Evolutionary conservation across 192 early-diverging fungal species (phyloP).

Genomic region (Gamsiella multidivaricata): DNA sequence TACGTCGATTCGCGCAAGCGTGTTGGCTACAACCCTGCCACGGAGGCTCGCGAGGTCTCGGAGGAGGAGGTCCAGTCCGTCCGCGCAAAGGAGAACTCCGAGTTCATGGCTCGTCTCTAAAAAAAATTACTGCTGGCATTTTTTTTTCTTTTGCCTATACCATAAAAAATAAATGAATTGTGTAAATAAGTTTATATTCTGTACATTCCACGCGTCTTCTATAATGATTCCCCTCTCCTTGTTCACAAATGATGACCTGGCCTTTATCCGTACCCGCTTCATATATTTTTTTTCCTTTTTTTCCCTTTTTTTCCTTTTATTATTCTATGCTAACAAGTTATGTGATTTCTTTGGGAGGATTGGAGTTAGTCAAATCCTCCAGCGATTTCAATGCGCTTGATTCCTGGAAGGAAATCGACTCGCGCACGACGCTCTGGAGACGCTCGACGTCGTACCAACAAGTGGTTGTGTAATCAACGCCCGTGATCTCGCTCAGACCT

Average conservation of each 20-base stretch:
- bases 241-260: too few species aligned
- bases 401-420: constrained; percentile 49
- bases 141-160: neutral
- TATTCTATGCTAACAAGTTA: neutral
- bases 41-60: constrained; percentile 68
- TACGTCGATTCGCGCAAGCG: constrained; percentile 52
- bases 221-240: too few species aligned
- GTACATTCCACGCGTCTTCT: too few species aligned
- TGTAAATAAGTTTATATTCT: too few species aligned
- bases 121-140: too few species aligned
- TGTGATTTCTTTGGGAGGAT: constrained; percentile 12
- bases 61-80: constrained; percentile 67
- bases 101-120: constrained; percentile 56
- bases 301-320: neutral
- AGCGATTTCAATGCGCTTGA: constrained; percentile 35
- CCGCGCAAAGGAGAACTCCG: constrained; percentile 54
- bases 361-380: constrained; percentile 40
- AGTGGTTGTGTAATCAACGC: constrained; percentile 53
- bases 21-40: constrained; percentile 69
- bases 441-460: constrained; percentile 53
- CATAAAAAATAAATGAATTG: too few species aligned
- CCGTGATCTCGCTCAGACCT: constrained; percentile 38
- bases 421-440: constrained; percentile 48
- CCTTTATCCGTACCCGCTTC: neutral
- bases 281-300: neutral